These are phyloP conservation scores for Fraxinus pennsylvanica DNA, from an alignment of 257 asterid genomes.

Conservation along the genomic window DNA sequence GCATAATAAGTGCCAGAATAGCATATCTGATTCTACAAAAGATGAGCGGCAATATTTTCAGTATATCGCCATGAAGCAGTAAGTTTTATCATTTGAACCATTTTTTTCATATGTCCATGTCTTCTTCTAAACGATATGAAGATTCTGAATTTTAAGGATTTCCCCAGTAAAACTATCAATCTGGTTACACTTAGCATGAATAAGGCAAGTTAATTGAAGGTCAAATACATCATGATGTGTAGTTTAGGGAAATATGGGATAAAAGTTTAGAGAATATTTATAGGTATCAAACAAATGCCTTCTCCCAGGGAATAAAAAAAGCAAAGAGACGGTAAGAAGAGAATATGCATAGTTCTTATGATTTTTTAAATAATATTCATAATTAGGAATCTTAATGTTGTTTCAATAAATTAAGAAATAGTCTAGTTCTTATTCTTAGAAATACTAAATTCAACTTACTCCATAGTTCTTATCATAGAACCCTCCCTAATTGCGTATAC, in stretches of 20 bases:
- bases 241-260: background rate
- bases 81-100: background rate
- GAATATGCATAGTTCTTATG: background rate
- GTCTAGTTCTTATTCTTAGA: background rate
- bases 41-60: background rate
- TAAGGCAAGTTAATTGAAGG: background rate
- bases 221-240: background rate
- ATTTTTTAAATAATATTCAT: too few relatives aligned
- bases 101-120: background rate
- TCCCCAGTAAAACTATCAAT: background rate
- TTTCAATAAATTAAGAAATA: background rate
- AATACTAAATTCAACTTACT: conserved; percentile 29
- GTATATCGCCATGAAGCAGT: background rate
- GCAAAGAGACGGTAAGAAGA: background rate
- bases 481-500: background rate
- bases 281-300: background rate
- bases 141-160: background rate
- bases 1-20: background rate
- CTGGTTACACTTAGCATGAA: background rate
- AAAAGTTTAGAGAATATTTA: background rate
- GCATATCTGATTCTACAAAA: background rate
- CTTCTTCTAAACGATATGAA: background rate
- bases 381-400: background rate
- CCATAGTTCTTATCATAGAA: conserved; percentile 13
- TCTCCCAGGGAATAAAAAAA: background rate